These are phyloP conservation scores for Fusarium cicatricum DNA, from an alignment of 2,329 filamentous ascomycete species.

Conservation along the genomic window DNA sequence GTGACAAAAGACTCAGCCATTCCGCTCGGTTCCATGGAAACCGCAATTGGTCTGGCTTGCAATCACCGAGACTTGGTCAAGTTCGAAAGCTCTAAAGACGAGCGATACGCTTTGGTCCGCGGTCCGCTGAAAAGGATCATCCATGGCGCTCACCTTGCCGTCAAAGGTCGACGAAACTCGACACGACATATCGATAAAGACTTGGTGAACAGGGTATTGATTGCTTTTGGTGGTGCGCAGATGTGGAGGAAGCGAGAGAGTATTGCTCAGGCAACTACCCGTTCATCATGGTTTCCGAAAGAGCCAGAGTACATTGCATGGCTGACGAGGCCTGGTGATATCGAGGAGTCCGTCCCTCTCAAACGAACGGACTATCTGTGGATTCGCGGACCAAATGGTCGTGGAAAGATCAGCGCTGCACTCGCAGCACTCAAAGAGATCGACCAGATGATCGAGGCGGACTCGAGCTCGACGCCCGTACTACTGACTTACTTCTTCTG, in stretches of 20 bases:
- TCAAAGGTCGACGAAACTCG: constrained; percentile 49
- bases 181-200: constrained; percentile 48
- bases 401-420: constrained; percentile 53
- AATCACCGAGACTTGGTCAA: constrained; percentile 54
- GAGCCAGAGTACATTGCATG: constrained; percentile 49
- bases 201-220: constrained; percentile 45
- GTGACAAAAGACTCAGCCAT: constrained; percentile 52
- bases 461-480: constrained; percentile 29
- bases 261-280: constrained; percentile 42
- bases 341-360: background rate
- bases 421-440: constrained; percentile 50
- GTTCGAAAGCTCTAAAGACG: constrained; percentile 52
- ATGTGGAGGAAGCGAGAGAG: constrained; percentile 46
- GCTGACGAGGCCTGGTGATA: constrained; percentile 38
- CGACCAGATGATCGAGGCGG: constrained; percentile 41
- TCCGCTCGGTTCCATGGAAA: constrained; percentile 46
- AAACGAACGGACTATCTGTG: constrained; percentile 47
- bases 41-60: constrained; percentile 45
- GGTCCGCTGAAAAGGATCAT: constrained; percentile 50
- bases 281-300: constrained; percentile 50
- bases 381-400: constrained; percentile 52
- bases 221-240: constrained; percentile 46
- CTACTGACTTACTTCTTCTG: constrained; percentile 54
- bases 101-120: constrained; percentile 48
- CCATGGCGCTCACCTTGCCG: constrained; percentile 46